Base-by-base conservation (phyloP, 768 basidiomycete species). In the Rhizopogon sp. region DNA sequence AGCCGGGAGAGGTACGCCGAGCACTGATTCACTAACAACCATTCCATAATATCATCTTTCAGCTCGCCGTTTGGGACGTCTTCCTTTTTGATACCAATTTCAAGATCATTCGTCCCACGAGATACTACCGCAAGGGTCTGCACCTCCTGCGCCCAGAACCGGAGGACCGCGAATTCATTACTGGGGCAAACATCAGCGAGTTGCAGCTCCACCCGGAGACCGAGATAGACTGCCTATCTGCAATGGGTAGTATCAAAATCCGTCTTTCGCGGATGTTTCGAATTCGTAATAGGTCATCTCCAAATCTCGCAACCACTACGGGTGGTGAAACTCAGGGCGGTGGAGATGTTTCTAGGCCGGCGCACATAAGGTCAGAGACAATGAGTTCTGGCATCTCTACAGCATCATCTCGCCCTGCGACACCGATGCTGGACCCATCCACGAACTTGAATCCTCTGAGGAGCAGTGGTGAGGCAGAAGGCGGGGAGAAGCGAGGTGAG, bases 21-120 rank as follows among this genome's bases (percentile, higher is more conserved):
- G n/a, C 52, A 39, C 42, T 14, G 11, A 4, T 16, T 43, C 50
- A 50, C 52, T 50, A 10, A 17, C 4, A 50, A 2, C 39, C 25
- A 49, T 49, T 20, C 31, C 28, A 14, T 42, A 42, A 51, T 55
- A 33, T 58, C 22, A 45, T 39, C 25, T 56, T 35, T 22, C 63
- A 95, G 90, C 75, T 87, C n/a, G 75, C 73, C n/a, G 73, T 97
- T 39, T 92, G 88, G 83, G 96, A 98, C 56, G 94, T 98, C 11
- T 96, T 99, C 71, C 77, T 98, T 40, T 74, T 98, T 50, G 96
- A 98, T 66, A 72, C 81, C 0, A 88, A 93, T 64, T 98, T 99
- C 66, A 77, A 78, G 50, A 93, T 98, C 52, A 85, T 93, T 64
- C 83, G 91, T n/a, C 96, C 96, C 1, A 87, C 83, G 64, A 80